Base-by-base conservation (phyloP, 139 green algal genomes). In the Tetratostichococcus sp. region DNA sequence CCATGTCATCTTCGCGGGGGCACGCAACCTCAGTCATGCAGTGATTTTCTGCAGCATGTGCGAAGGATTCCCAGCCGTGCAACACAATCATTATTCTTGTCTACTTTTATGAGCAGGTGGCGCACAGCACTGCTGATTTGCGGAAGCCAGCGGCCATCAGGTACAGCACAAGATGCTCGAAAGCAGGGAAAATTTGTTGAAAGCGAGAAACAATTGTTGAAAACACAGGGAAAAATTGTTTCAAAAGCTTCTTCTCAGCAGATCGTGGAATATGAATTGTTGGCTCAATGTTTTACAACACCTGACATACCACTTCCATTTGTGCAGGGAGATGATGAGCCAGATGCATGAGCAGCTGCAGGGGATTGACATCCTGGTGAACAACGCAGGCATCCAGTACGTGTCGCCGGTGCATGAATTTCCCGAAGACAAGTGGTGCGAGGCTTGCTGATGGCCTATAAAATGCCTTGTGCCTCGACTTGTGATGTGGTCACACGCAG, bases 361-460 rank as follows among this genome's bases (percentile, higher is more conserved):
- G 14, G 30, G 67, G 22, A 70, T 91, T 30, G 86, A 91, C 72
- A 91, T 91, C 35, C 77, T 91, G 32, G 75, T 67, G n/a, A 78
- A 73, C 42, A 78, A 73, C 30, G 66, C 72, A 17, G 92, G 92
- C 80, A 94, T 97, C 75, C 93, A 97, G 80, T 86, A 89, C 72
- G 93, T 97, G 22, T 73, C 81, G 17, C 87, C 92, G 1, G 87
- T 96, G 21, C 66, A 89, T 19, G 88, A 93, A 4, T 93, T 94
- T 30, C 90, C 90, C 4, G 91, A 96, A 17, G 92, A 94, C 23
- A 97, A 95, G 76, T 93, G 86, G 86, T 84, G 50, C 14, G 50
- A n/a, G 50, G 19, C 26, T 69, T n/a, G n/a, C n/a, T n/a, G n/a
- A n/a, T n/a, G n/a, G n/a, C n/a, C n/a, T n/a, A n/a, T n/a, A n/a